phyloP scores from a whole-genome alignment of 2,329 filamentous ascomycete species.

The Dactylellina drechsleri region DNA sequence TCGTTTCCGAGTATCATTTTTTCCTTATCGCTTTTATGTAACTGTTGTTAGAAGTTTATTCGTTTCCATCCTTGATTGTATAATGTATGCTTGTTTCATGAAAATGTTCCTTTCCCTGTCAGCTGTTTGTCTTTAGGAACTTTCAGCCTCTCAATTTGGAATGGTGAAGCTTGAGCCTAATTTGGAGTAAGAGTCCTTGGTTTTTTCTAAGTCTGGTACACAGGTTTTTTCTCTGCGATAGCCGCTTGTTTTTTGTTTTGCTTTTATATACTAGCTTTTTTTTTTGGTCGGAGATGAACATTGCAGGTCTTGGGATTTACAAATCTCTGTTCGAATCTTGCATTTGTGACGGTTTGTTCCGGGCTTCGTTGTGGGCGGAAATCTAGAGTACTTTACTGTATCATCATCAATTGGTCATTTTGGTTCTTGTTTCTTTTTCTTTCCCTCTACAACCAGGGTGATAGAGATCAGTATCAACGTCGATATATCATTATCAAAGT shows the following conservation, averaged over 20 bases:
- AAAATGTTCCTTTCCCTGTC: not conserved
- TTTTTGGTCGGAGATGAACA: not conserved
- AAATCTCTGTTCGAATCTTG: too few species aligned
- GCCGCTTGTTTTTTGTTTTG: not conserved
- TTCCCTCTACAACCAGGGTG: not conserved
- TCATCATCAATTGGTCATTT: too few species aligned
- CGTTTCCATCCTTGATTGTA: conserved; percentile 6
- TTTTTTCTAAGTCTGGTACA: not conserved
- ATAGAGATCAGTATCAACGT: too few species aligned
- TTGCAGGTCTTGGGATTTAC: not conserved
- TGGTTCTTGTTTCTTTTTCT: too few species aligned
- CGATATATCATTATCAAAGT: too few species aligned
- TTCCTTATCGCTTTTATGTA: conserved; percentile 1
- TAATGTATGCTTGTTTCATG: not conserved
- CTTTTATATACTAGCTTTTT: not conserved
- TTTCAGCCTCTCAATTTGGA: not conserved
- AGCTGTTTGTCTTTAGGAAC: not conserved
- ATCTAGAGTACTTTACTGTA: conserved; percentile 8
- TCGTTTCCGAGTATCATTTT: conserved; percentile 8
- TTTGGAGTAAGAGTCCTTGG: not conserved
- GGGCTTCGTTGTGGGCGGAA: not conserved
- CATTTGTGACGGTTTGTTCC: too few species aligned
- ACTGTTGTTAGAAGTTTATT: not conserved
- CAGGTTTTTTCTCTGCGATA: too few species aligned
- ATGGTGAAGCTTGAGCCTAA: not conserved